A percentile compares a stretch with the other conserved stretches of the same genome.
These are phyloP conservation scores for Hsuehochloa calcarea DNA, from an alignment of 176 grass and related monocot species.

Conservation along the genomic window DNA sequence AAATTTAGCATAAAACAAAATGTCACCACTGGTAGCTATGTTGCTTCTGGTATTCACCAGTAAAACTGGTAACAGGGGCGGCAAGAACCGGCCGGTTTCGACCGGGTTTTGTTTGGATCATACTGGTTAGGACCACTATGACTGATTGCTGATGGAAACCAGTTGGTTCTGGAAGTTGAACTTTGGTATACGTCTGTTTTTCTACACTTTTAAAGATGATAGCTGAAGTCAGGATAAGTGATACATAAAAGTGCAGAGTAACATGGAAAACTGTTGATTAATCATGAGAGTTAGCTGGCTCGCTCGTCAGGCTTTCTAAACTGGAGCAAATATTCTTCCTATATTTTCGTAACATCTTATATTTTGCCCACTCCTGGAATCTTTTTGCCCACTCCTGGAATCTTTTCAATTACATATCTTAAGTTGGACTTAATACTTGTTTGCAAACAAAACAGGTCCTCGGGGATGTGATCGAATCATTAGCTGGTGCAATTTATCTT, in stretches of 20 bases:
- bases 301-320: background rate
- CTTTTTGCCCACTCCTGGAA: background rate
- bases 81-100: background rate
- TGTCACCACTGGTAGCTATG: background rate
- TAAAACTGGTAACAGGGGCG: background rate
- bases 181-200: background rate
- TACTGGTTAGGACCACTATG: background rate
- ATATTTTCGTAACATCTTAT: background rate
- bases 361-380: background rate
- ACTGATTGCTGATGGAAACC: background rate
- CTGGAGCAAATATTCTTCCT: background rate
- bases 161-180: background rate
- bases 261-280: background rate
- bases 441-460: constrained; percentile 59
- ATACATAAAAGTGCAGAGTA: background rate
- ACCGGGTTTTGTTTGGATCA: background rate
- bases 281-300: background rate
- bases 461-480: constrained; percentile 67
- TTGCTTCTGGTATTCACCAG: background rate
- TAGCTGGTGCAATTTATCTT: constrained; percentile 73
- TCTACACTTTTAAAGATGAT: background rate
- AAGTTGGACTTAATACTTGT: background rate
- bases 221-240: background rate
- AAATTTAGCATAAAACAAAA: background rate
- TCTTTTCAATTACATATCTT: background rate